These are phyloP conservation scores for Carex kokanica DNA, from an alignment of 176 grass and related monocot genomes.

Conservation along the genomic window DNA sequence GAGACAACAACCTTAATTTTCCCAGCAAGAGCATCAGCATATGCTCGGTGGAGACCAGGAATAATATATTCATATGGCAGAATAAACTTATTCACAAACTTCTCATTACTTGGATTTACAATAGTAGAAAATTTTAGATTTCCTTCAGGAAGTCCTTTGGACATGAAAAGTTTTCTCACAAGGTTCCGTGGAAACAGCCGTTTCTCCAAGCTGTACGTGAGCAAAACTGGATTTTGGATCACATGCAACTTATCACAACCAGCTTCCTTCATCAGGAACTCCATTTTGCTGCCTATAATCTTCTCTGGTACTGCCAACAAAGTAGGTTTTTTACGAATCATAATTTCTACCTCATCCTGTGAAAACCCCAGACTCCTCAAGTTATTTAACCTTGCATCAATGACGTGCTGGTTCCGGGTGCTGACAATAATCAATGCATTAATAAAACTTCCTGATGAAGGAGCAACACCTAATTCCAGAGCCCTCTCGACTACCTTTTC, in stretches of 20 bases:
- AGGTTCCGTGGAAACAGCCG: slow-evolving; percentile 29
- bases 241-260: slow-evolving; percentile 17
- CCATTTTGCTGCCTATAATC: not conserved
- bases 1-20: not conserved
- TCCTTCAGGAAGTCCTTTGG: not conserved
- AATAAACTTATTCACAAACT: not conserved
- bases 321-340: not conserved
- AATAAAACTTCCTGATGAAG: not conserved
- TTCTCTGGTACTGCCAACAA: not conserved
- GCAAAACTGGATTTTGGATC: not conserved
- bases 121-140: not conserved
- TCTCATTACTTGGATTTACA: not conserved
- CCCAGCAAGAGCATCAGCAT: not conserved
- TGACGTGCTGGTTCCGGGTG: no score
- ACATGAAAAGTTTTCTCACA: not conserved
- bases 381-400: not conserved
- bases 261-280: slow-evolving; percentile 13
- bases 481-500: not conserved
- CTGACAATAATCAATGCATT: not conserved
- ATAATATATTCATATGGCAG: not conserved
- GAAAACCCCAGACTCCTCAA: not conserved
- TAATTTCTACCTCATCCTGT: not conserved
- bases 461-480: not conserved
- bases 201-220: slow-evolving; percentile 40
- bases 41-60: not conserved